Evolutionary conservation across 768 basidiomycete genomes (phyloP), one percentile per base, ranked within the genome.

Genomic region (Vararia minispora): DNA sequence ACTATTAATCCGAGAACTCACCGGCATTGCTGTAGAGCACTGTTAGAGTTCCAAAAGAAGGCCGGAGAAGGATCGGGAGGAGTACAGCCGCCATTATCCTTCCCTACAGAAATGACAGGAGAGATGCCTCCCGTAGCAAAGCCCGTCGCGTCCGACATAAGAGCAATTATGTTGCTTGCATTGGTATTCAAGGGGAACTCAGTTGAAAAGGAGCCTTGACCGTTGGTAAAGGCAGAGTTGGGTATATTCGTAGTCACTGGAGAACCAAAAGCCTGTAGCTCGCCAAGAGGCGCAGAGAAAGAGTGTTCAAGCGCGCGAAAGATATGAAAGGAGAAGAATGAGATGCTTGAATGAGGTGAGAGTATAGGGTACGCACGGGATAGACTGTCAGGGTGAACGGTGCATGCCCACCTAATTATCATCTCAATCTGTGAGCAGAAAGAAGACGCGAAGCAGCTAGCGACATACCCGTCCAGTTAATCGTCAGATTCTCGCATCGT

Each of bases 91-190:
- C 65, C 68, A 11, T 62, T 52, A 2, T 75, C 64, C 8, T 56
- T 38, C 28, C 65, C 72, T 12, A 76, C 72, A 1, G 60, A 64
- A 28, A 77, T 46, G 5, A 80, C 33, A 30, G 56, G 40, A 8
- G 72, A 68, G 18, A 64, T 62, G 17, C 80, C 84, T 4, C 83
- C 84, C 8, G 75, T 62, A 29, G 61, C 80, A 52, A 78, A 83
- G 1, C 80, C 81, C 20, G 69, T 70, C 13, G 73, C 63, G 51
- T 87, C 84, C 20, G 78, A 85, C 77, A 87, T 79, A 25, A 72
- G 66, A 14, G 78, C 41, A 10, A 83, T 35, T 33, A 83, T 60
- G n/a, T 37, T 60, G 54, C 13, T 62, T 51, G 21, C 49, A 58
- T 7, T 60, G 49, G n/a, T n/a, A n/a, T 52, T 22, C 32, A 76